These are phyloP conservation scores for Pinus albicaulis DNA, from an alignment of 75 land plant genomes.

Conservation along the genomic window DNA sequence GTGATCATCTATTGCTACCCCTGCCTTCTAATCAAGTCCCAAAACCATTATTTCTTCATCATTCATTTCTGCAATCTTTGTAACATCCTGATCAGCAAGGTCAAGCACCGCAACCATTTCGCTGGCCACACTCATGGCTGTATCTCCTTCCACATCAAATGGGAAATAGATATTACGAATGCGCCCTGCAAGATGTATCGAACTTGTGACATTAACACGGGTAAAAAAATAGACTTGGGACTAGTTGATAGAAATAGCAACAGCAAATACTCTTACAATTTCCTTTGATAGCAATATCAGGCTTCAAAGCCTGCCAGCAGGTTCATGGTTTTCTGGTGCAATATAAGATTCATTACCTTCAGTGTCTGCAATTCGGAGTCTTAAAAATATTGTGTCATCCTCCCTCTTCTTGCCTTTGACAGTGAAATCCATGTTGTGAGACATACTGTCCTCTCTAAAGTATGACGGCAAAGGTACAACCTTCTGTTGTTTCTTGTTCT, in stretches of 20 bases:
- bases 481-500: background rate
- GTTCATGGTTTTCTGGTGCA: slow-evolving; percentile 2
- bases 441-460: slow-evolving; percentile 15
- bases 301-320: background rate
- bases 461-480: background rate
- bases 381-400: slow-evolving; percentile 70
- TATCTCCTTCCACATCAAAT: slow-evolving; percentile 60
- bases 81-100: slow-evolving; percentile 60
- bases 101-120: slow-evolving; percentile 75
- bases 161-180: slow-evolving; percentile 72
- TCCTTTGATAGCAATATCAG: background rate
- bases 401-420: slow-evolving; percentile 82
- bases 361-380: slow-evolving; percentile 82
- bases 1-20: slow-evolving; percentile 58
- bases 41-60: slow-evolving; percentile 53
- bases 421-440: slow-evolving; percentile 42
- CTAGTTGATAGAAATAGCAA: background rate
- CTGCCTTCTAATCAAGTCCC: slow-evolving; percentile 68
- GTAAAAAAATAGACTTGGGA: background rate
- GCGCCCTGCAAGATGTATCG: slow-evolving; percentile 35
- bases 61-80: slow-evolving; percentile 63
- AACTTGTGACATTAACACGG: background rate
- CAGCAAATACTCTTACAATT: background rate
- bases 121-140: slow-evolving; percentile 66
- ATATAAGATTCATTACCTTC: slow-evolving; percentile 47